These are phyloP conservation scores for Cynara cardunculus DNA, from an alignment of 129 eudicot species.

Conservation along the genomic window DNA sequence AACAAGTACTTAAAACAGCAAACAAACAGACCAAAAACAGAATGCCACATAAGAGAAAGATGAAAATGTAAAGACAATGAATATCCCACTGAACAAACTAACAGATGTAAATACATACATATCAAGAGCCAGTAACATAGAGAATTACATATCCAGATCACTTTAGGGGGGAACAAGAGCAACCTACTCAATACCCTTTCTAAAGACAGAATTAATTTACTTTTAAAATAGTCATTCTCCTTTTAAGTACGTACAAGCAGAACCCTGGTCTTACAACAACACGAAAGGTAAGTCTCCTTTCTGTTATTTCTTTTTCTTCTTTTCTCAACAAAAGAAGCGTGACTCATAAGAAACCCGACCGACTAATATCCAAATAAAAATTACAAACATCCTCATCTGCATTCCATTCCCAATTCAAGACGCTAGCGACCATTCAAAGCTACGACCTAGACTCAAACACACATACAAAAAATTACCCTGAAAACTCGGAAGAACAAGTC, in stretches of 20 bases:
- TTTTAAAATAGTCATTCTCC: background rate
- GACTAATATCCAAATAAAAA: background rate
- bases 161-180: background rate
- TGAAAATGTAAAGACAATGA: background rate
- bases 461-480: background rate
- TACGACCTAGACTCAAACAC: background rate
- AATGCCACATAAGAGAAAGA: too few relatives aligned
- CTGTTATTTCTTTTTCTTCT: background rate
- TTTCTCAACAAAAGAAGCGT: background rate
- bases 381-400: background rate
- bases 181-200: background rate
- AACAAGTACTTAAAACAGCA: background rate
- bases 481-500: background rate
- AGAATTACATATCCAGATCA: background rate
- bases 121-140: background rate
- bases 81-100: background rate
- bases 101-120: background rate
- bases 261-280: background rate
- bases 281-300: background rate
- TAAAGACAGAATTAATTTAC: background rate
- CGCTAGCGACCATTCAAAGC: slow-evolving; percentile 1
- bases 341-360: background rate
- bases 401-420: background rate
- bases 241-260: background rate
- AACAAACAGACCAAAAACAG: background rate